These are phyloP conservation scores for Penicillium egyptiacum DNA, from an alignment of 495 filamentous ascomycete species.

Conservation along the genomic window DNA sequence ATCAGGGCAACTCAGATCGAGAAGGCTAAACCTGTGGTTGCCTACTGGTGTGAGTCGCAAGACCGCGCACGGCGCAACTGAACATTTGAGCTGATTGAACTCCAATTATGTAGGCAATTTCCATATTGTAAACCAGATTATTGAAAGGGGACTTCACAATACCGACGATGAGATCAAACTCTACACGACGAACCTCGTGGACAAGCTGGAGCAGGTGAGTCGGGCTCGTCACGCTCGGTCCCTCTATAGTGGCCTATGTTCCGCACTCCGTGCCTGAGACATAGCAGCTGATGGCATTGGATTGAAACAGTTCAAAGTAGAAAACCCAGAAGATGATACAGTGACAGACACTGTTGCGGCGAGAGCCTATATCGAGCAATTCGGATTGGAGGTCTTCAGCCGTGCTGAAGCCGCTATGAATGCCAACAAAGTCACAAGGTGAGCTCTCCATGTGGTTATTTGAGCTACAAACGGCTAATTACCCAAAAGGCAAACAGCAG, in stretches of 20 bases:
- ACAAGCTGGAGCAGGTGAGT: slow-evolving; percentile 81
- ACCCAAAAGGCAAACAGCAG: slow-evolving; percentile 74
- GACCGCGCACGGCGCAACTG: slow-evolving; percentile 11
- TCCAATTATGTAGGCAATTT: slow-evolving; percentile 67
- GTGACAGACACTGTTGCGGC: slow-evolving; percentile 80
- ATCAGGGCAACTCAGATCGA: slow-evolving; percentile 82
- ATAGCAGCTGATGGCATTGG: slow-evolving; percentile 14
- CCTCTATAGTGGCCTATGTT: not conserved
- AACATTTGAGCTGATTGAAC: slow-evolving; percentile 12
- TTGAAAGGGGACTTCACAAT: slow-evolving; percentile 73
- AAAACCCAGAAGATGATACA: slow-evolving; percentile 66
- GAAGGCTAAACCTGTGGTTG: slow-evolving; percentile 75
- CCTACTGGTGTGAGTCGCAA: slow-evolving; percentile 84
- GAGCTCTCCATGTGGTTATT: slow-evolving; percentile 21
- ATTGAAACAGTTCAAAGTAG: slow-evolving; percentile 59
- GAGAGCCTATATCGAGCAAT: slow-evolving; percentile 90
- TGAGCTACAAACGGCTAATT: slow-evolving; percentile 19
- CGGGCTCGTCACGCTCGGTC: not conserved
- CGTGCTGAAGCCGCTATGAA: slow-evolving; percentile 79
- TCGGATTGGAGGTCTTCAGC: slow-evolving; percentile 82
- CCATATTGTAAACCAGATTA: slow-evolving; percentile 89
- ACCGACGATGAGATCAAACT: slow-evolving; percentile 68
- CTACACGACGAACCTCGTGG: slow-evolving; percentile 84
- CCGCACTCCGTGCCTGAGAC: not conserved
- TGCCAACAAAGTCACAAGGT: slow-evolving; percentile 83